Percentiles rank a stretch among this genome's conserved stretches.
These are phyloP conservation scores for Russula emetica DNA, from an alignment of 768 basidiomycete species.

Conservation along the genomic window DNA sequence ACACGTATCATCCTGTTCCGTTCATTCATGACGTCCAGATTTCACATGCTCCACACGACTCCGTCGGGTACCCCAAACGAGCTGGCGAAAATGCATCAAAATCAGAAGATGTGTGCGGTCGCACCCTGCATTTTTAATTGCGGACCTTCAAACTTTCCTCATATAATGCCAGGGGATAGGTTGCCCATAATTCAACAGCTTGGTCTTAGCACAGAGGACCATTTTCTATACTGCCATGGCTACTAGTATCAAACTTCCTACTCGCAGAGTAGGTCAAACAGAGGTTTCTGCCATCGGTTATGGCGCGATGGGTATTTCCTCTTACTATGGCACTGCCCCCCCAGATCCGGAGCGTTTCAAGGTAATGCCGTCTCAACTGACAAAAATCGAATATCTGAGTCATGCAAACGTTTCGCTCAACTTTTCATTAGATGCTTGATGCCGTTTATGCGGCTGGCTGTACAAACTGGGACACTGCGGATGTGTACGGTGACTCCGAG, in stretches of 20 bases:
- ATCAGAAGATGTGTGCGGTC: not conserved
- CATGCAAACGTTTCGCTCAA: not conserved
- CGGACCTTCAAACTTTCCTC: no score
- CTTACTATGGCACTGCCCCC: conserved; percentile 43
- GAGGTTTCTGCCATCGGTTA: conserved; percentile 54
- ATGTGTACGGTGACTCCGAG: conserved; percentile 42
- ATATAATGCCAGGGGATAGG: not conserved
- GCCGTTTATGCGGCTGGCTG: conserved; percentile 40
- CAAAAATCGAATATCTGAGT: not conserved
- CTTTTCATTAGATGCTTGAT: conserved; percentile 36
- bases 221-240: conserved; percentile 1
- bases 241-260: conserved; percentile 31
- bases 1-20: no score
- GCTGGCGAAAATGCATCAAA: not conserved
- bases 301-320: conserved; percentile 56
- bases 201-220: not conserved
- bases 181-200: not conserved
- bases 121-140: no score
- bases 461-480: conserved; percentile 47
- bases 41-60: not conserved
- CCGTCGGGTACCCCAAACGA: not conserved
- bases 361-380: conserved; percentile 27
- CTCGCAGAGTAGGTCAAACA: conserved; percentile 44
- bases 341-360: conserved; percentile 57
- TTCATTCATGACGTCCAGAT: not conserved